These are phyloP conservation scores for Fusarium sp. DNA, from an alignment of 2,329 filamentous ascomycete species.

Conservation along the genomic window DNA sequence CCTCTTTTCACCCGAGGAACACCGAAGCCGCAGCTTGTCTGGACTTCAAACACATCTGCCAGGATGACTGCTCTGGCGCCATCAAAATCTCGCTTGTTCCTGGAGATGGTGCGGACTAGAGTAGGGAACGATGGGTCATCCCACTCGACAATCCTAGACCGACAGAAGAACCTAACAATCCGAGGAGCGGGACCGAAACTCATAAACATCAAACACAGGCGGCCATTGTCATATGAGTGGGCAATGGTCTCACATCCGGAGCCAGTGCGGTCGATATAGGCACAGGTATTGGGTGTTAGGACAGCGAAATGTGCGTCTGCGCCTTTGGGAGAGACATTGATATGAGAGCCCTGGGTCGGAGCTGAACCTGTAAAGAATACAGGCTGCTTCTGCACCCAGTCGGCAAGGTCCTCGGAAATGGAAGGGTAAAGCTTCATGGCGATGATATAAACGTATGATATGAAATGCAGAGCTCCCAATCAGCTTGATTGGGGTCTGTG, in stretches of 20 bases:
- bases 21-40: conserved; percentile 76
- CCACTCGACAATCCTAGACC: conserved; percentile 70
- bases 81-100: conserved; percentile 56
- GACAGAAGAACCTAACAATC: conserved; percentile 75
- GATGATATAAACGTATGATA: conserved; percentile 38
- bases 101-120: conserved; percentile 61
- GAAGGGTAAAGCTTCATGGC: conserved; percentile 72
- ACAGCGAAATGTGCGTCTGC: conserved; percentile 72
- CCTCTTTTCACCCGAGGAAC: conserved; percentile 67
- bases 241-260: conserved; percentile 82
- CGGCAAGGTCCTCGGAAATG: conserved; percentile 67
- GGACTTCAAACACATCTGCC: conserved; percentile 73
- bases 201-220: conserved; percentile 81
- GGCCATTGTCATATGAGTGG: conserved; percentile 82
- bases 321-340: conserved; percentile 85
- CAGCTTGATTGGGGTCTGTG: conserved; percentile 26
- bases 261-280: conserved; percentile 81
- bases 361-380: conserved; percentile 83
- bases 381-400: conserved; percentile 76
- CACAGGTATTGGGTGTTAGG: conserved; percentile 69
- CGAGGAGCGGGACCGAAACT: conserved; percentile 71
- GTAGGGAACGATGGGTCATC: conserved; percentile 63
- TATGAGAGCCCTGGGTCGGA: conserved; percentile 74
- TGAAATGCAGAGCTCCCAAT: conserved; percentile 39
- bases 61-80: conserved; percentile 72